phyloP scores from a whole-genome alignment of 2,329 filamentous ascomycete species.

The Geosmithia flava region DNA sequence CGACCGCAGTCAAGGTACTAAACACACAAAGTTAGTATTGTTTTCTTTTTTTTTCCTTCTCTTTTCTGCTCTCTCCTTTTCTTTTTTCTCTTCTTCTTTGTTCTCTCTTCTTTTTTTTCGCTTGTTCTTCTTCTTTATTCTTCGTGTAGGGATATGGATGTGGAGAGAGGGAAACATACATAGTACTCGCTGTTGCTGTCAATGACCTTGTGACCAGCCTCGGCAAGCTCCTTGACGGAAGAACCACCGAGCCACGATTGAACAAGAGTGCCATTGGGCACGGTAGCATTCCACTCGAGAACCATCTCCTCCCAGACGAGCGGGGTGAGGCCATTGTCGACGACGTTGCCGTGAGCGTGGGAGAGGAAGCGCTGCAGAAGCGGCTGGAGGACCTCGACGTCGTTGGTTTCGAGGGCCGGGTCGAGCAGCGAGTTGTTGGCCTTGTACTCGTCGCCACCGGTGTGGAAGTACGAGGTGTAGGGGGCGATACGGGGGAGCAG shows the following conservation, averaged over 20 bases:
- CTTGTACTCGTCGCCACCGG: slow-evolving; percentile 81
- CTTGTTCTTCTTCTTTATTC: too few relatives aligned
- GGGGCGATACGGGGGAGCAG: slow-evolving; percentile 58
- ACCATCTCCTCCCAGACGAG: slow-evolving; percentile 87
- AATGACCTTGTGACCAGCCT: slow-evolving; percentile 56
- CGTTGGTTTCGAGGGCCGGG: slow-evolving; percentile 56
- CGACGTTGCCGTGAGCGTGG: slow-evolving; percentile 53
- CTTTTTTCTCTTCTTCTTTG: too few relatives aligned
- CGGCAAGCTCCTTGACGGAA: slow-evolving; percentile 47
- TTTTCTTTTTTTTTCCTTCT: neutral
- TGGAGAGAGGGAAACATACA: too few relatives aligned
- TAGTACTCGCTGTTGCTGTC: slow-evolving; percentile 68
- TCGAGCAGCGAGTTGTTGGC: slow-evolving; percentile 54
- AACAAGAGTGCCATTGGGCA: slow-evolving; percentile 60
- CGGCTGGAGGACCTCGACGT: slow-evolving; percentile 52
- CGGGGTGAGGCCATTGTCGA: slow-evolving; percentile 52
- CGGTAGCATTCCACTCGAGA: slow-evolving; percentile 61
- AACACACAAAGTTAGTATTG: slow-evolving; percentile 18
- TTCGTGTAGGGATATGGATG: too few relatives aligned
- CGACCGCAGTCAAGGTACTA: slow-evolving; percentile 72
- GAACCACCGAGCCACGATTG: slow-evolving; percentile 64
- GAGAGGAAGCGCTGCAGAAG: slow-evolving; percentile 70
- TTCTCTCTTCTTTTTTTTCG: too few relatives aligned
- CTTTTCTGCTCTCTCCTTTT: too few relatives aligned
- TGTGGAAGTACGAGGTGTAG: slow-evolving; percentile 69